phyloP scores from a whole-genome alignment of 1,139 yeast genomes.

The Yamadazyma kanchanaburiensis region DNA sequence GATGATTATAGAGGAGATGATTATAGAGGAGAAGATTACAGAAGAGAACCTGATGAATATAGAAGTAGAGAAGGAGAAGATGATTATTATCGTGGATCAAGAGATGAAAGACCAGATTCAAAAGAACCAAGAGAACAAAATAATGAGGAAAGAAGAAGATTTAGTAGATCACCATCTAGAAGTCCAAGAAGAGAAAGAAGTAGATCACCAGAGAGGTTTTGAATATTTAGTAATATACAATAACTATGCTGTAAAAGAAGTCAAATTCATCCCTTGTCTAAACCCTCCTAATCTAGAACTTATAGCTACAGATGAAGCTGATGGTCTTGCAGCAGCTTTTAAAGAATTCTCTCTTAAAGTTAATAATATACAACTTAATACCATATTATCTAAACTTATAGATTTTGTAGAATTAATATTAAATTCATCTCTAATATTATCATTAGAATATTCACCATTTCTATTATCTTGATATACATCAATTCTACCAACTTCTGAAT shows the following conservation, averaged over 20 bases:
- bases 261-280: constrained; percentile 2
- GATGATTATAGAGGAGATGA: constrained; percentile 11
- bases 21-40: constrained; percentile 3
- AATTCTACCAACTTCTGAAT: constrained; percentile 30
- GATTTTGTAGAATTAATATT: constrained; percentile 28
- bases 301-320: constrained; percentile 9
- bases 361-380: constrained; percentile 26
- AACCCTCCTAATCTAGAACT: constrained; percentile 9
- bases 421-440: constrained; percentile 6
- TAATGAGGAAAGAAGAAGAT: constrained; percentile 12
- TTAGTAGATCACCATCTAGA: constrained; percentile 40
- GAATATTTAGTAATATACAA: neutral
- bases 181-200: constrained; percentile 40
- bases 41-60: constrained; percentile 14
- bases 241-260: neutral
- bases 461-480: constrained; percentile 33
- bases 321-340: constrained; percentile 20
- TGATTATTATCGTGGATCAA: constrained; percentile 6
- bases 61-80: constrained; percentile 13
- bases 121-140: constrained; percentile 9
- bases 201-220: constrained; percentile 36
- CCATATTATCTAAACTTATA: constrained; percentile 30
- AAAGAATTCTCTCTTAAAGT: constrained; percentile 33
- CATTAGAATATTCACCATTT: constrained; percentile 1
- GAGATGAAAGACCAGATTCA: constrained; percentile 4